These are phyloP conservation scores for Pleurotus citrinopileatus DNA, from an alignment of 768 basidiomycete species.

Conservation along the genomic window DNA sequence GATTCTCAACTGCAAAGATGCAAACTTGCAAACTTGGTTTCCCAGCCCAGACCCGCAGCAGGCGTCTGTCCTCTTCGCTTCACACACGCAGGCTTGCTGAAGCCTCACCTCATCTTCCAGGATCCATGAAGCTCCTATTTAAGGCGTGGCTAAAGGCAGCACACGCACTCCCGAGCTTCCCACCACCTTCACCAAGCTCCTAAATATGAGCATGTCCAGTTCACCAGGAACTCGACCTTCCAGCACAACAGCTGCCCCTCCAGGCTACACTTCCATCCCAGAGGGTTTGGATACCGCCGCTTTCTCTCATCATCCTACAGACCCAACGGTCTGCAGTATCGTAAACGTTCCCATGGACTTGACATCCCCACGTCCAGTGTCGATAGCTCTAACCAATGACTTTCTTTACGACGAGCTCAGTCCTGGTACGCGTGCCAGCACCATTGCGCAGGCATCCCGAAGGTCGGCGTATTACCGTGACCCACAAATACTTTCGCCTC, in stretches of 20 bases:
- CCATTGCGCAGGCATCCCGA: background rate
- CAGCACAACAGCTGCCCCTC: background rate
- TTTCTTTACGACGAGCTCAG: background rate
- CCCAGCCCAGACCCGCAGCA: too few relatives aligned
- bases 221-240: background rate
- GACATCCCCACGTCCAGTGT: background rate
- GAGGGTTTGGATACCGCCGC: slow-evolving; percentile 1
- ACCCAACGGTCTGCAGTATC: slow-evolving; percentile 2
- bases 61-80: background rate
- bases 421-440: background rate
- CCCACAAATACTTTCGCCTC: background rate
- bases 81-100: background rate
- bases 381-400: background rate
- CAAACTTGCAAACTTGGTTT: too few relatives aligned
- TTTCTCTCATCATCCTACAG: background rate
- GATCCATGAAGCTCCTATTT: background rate
- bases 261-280: slow-evolving; percentile 8
- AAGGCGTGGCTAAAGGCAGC: background rate
- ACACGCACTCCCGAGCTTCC: background rate
- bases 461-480: slow-evolving; percentile 4
- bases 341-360: slow-evolving; percentile 8
- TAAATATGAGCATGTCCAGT: background rate
- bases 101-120: background rate
- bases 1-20: too few relatives aligned
- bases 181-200: background rate